Evolutionary conservation across 139 green algal species (phyloP), one percentile per base, ranked within the genome.

Genomic region (Chlorella sp.): DNA sequence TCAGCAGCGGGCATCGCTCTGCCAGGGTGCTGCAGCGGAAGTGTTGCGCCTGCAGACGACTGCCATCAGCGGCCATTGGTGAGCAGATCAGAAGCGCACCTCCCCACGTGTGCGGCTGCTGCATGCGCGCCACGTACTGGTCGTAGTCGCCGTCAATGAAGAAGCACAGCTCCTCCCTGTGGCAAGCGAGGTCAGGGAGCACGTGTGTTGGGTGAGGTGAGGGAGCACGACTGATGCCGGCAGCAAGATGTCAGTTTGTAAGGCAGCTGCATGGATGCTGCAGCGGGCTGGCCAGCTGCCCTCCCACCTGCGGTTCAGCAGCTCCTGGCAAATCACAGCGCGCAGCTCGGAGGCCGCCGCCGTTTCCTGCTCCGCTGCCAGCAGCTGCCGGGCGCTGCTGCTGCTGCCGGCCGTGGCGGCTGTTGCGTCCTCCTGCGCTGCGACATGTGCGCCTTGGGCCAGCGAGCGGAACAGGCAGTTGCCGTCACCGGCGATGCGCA

Each of bases 81-180:
- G 2, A 23, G 26, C 12, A 28, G 16, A 60, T 9, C 51, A 60
- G 6, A 41, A 51, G 4, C 79, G 18, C 44, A 86, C 83, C 86
- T 47, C 86, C 86, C 86, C 86, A 89, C 0, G 23, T 55, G 11
- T 57, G 41, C 23, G 34, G 47, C 41, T 71, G n/a, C 44, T 38
- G 68, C 86, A 89, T 89, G 47, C 63, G n/a, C 6, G 25, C 20
- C 3, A 89, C 86, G 74, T 89, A 89, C 5, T 28, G 13, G 71
- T 89, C 71, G 56, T 86, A 80, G 21, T 80, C 83, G 18, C 51
- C 26, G 12, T 89, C 86, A 23, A 89, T 47, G 34, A 89, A 89
- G 30, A 56, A 86, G 7, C 26, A 41, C 7, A 89, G 30, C 39
- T 81, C 68, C 12, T 86, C 71, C 68, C 57, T 57, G 41, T 13